Base-by-base conservation (phyloP, 2,329 filamentous ascomycete species). In the Ophiostoma fasciatum region DNA sequence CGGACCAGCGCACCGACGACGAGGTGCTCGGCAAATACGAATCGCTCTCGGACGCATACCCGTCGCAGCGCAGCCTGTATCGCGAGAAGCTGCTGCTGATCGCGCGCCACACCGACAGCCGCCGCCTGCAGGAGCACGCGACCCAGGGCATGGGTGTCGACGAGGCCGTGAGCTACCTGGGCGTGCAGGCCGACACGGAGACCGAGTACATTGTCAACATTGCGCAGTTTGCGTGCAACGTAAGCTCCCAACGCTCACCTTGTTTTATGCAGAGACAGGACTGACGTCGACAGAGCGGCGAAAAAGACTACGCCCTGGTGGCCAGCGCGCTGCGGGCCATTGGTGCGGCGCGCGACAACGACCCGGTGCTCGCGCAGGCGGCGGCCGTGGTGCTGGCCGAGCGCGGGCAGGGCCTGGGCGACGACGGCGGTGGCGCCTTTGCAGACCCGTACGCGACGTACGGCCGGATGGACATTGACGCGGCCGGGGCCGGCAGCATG, bases 131-230 rank as follows among this genome's bases (percentile, higher is more conserved):
- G 23, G 41, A 43, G 3, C 22, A 33, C 10, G 45, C 43, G 1
- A n/a, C 37, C 3, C 38, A 43, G 5, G 33, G 32, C 14, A 44
- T 48, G 38, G 35, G 31, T 3, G 17, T 65, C 13, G 47, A 61
- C 31, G 51, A 60, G 28, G 56, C 64, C 14, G 59, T 64, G 14
- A 47, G 48, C 31, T 61, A 58, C 45, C 56, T 58, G 11, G 46
- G 44, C 6, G 40, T 51, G 10, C 41, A 63, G 44, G 50, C 53
- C 38, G 52, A 54, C 20, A 55, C 55, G 10, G 44, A 46, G 4
- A 32, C 48, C 4, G 46, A 44, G 4, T 59, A 58, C 42, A 50
- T 49, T 14, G 30, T 46, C 13, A 45, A 50, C 32, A 51, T 55
- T 1, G 48, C 45, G 2, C 33, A 37, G 27, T 41, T 17, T 23